These are phyloP conservation scores for sorghum (Sorghum bicolor) DNA, from an alignment of 176 grass and related monocot genomes.

Conservation along the genomic window Sorghum_bicolor_NCBIv3 NC_012875.2:50549001-50549500, in stretches of 20 bases:
- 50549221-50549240: constrained; percentile 93
- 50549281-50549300: constrained; percentile 99
- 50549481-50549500: constrained; percentile 95
- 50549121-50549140: constrained; percentile 99
- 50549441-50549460: constrained; percentile 37
- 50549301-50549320: constrained; percentile 96
- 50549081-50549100: constrained; percentile 91
- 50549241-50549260: constrained; percentile 50
- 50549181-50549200: constrained; percentile 89
- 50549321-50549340: constrained; percentile 90
- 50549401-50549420: constrained; percentile 96
- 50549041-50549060: constrained; percentile 93
- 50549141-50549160: constrained; percentile 79
- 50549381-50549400: constrained; percentile 89
- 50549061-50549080: constrained; percentile 97
- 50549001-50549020: constrained; percentile 67
- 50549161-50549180: constrained; percentile 97
- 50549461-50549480: constrained; percentile 74
- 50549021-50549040: constrained; percentile 96
- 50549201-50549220: constrained; percentile 87
- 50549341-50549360: constrained; percentile 91
- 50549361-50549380: constrained; percentile 92
- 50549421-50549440: constrained; percentile 81
- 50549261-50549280: constrained; percentile 81
- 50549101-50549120: constrained; percentile 99